A percentile compares a stretch with the other conserved stretches of the same genome.
These are phyloP conservation scores for Pythium inflatum DNA, from an alignment of 352 stramenopile species.

Conservation along the genomic window DNA sequence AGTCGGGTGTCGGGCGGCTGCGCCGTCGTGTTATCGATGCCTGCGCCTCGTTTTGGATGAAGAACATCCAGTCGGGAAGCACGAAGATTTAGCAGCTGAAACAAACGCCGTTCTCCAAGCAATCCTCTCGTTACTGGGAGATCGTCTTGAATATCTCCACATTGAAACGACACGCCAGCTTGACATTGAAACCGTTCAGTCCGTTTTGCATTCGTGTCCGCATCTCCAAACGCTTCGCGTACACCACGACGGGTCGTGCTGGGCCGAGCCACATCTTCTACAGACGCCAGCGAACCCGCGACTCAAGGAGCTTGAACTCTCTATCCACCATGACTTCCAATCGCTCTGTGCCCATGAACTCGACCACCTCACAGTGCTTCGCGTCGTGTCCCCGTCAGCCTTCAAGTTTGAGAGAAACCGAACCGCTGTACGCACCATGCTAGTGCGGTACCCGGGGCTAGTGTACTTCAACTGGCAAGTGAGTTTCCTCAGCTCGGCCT, in stretches of 20 bases:
- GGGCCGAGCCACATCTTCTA: not conserved
- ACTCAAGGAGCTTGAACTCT: not conserved
- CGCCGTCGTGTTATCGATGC: not conserved
- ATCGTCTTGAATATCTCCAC: not conserved
- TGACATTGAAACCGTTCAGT: not conserved
- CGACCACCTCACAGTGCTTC: not conserved
- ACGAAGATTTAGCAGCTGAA: not conserved
- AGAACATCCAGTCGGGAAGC: no score
- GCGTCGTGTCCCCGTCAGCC: not conserved
- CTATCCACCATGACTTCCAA: not conserved
- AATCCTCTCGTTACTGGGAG: not conserved
- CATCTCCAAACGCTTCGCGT: not conserved
- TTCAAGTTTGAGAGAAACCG: no score
- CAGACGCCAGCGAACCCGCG: not conserved
- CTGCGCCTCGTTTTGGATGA: no score
- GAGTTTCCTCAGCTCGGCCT: no score
- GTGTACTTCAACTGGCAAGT: no score
- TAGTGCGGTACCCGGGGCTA: no score
- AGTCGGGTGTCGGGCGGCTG: not conserved
- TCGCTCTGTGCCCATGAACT: not conserved
- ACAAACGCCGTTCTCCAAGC: not conserved
- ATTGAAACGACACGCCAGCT: not conserved
- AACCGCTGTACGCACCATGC: no score
- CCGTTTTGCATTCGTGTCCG: not conserved
- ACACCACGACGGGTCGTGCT: not conserved